Percentiles rank a stretch among this genome's conserved stretches.
Conservation (phyloP, 352 stramenopile genomes). For the Peronospora belbahrii region DNA sequence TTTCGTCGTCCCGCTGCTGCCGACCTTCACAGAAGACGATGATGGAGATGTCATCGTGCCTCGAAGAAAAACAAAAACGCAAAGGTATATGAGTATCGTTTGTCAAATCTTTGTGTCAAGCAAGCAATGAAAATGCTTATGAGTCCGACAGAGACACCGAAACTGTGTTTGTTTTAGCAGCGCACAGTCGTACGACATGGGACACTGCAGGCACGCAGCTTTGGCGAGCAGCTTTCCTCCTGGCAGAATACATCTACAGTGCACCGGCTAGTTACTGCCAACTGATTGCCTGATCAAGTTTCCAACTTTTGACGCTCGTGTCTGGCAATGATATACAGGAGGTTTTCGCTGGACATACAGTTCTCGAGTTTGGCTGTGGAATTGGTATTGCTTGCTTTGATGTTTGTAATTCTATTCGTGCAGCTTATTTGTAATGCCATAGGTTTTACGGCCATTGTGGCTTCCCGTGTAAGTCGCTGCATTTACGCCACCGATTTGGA, state of each 20-base stretch:
- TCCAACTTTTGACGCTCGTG: background rate
- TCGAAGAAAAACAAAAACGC: constrained; percentile 11
- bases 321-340: constrained; percentile 9
- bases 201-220: constrained; percentile 34
- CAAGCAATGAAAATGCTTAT: background rate
- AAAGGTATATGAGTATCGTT: constrained; percentile 1
- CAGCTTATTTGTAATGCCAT: background rate
- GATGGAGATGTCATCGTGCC: constrained; percentile 25
- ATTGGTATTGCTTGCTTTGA: constrained; percentile 29
- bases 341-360: constrained; percentile 17
- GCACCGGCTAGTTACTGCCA: constrained; percentile 6
- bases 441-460: constrained; percentile 43
- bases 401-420: background rate
- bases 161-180: constrained; percentile 18
- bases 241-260: constrained; percentile 43
- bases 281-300: background rate
- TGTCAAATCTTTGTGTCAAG: background rate
- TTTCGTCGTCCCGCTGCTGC: constrained; percentile 7
- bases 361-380: constrained; percentile 51
- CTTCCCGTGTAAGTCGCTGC: constrained; percentile 22
- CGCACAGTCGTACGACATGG: constrained; percentile 18
- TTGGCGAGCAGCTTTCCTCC: constrained; percentile 49
- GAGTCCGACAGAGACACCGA: constrained; percentile 1
- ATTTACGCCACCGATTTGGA: constrained; percentile 49
- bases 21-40: constrained; percentile 5